phyloP scores from a whole-genome alignment of 139 green algal species.

The Nannochloris sp. region DNA sequence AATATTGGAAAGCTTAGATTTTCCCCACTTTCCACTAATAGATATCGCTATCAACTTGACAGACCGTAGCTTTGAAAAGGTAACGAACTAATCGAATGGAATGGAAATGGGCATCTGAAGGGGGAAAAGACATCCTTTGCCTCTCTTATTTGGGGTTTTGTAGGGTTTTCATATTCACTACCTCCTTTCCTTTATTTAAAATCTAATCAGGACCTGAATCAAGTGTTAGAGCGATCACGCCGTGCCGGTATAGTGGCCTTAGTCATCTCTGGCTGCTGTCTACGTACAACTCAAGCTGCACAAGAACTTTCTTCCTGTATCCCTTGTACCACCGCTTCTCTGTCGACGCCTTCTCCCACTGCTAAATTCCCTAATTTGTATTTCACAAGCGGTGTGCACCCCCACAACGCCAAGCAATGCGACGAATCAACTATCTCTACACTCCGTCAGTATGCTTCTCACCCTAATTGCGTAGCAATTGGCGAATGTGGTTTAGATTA shows the following conservation, averaged over 20 bases:
- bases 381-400: conserved; percentile 71
- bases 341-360: neutral
- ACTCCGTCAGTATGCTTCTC: conserved; percentile 34
- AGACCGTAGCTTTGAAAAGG: conserved; percentile 48
- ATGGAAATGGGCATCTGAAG: no score
- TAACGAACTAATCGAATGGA: no score
- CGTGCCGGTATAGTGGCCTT: conserved; percentile 31
- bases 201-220: conserved; percentile 39
- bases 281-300: conserved; percentile 27
- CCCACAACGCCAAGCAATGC: conserved; percentile 67
- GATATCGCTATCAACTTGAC: conserved; percentile 63
- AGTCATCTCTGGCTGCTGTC: conserved; percentile 51
- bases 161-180: neutral
- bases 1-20: neutral
- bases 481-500: conserved; percentile 75
- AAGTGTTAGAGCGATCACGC: conserved; percentile 41
- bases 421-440: conserved; percentile 26
- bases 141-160: no score
- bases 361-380: conserved; percentile 31
- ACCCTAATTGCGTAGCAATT: conserved; percentile 46
- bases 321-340: conserved; percentile 14
- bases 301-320: no score
- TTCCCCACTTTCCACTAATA: conserved; percentile 32
- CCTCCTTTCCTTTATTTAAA: conserved; percentile 1
- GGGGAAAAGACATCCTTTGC: no score